Evolutionary conservation across 1,284 basidiomycete species (phyloP), one percentile per base, ranked within the genome.

Genomic region (Ganoderma lucidum): DNA sequence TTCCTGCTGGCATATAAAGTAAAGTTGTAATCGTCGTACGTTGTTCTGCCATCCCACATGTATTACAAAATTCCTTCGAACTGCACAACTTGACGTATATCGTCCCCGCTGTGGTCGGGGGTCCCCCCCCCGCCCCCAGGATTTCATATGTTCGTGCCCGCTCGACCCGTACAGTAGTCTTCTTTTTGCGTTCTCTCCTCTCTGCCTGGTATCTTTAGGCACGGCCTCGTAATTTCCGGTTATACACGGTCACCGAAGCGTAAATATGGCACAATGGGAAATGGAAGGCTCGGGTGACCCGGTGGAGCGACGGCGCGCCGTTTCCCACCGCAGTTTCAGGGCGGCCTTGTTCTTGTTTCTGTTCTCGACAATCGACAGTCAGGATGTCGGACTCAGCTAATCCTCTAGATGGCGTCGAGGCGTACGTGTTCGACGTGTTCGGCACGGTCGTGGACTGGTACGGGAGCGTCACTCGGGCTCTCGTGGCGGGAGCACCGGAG

Each of bases 371-470:
- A 35, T n/a, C 35, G 3, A 14, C n/a, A 6, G 2, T 14, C 44
- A 35, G 28, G 28, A 32, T 56, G 53, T 56, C 53, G 19, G 28
- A 8, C 53, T 0, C n/a, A 9, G 51, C 32, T 4, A 65, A 68
- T 9, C 70, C 71, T 8, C 70, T 77, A 19, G 30, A 64, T 14
- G 80, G 79, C 39, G 80, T 91, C 15, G 84, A 89, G 64, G 89
- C 84, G 0, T 82, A 88, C 53, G 66, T 90, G 3, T 91, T 92
- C 72, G 90, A 92, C 69, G 85, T 88, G 8, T 88, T 91, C 67
- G 90, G 90, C 10, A 92, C 90, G 0, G 85, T 87, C 3, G 87
- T 90, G 15, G 87, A 91, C 73, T 91, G 89, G 89, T 82, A 83
- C 64, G 80, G 80, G 6, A 84, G 85, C 32, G 83, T 91, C 17